Evolutionary conservation across 805 yeast species (phyloP).

Genomic region (Candida vartiovaarae): DNA sequence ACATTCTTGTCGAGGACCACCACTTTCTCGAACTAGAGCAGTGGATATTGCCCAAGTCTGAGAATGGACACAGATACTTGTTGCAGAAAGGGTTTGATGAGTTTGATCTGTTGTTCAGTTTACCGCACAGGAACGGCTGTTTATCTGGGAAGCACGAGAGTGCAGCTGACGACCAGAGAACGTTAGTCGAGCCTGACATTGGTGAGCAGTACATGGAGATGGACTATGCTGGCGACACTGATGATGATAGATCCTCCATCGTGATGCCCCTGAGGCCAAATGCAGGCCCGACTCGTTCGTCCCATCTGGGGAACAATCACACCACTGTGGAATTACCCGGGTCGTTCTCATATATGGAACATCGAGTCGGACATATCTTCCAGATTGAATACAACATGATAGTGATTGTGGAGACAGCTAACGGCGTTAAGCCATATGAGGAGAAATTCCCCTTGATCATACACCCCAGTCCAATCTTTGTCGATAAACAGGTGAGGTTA

Average conservation of each 20-base stretch:
- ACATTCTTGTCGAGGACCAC: background rate
- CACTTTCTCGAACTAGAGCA: background rate
- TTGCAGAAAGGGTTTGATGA: background rate
- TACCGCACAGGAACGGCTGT: background rate
- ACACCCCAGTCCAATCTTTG: too few species aligned
- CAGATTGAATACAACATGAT: background rate
- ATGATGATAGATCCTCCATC: too few species aligned
- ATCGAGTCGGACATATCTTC: background rate
- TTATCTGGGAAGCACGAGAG: too few species aligned
- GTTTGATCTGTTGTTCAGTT: background rate
- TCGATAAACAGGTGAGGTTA: background rate
- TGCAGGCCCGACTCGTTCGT: background rate
- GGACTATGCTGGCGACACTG: too few species aligned
- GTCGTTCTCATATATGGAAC: background rate
- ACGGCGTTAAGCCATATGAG: background rate
- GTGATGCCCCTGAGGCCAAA: too few species aligned
- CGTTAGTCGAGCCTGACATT: background rate
- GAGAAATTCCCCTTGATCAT: background rate
- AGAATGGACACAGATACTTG: conserved; percentile 1
- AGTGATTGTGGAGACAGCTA: background rate
- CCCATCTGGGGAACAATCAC: background rate
- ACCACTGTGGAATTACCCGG: background rate
- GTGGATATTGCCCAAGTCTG: background rate
- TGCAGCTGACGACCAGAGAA: background rate
- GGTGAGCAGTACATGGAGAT: too few species aligned